Percentiles rank a stretch among this genome's conserved stretches.
Evolutionary conservation across 495 filamentous ascomycete genomes (phyloP).

Genomic region (Penicillium macrosclerotiorum): DNA sequence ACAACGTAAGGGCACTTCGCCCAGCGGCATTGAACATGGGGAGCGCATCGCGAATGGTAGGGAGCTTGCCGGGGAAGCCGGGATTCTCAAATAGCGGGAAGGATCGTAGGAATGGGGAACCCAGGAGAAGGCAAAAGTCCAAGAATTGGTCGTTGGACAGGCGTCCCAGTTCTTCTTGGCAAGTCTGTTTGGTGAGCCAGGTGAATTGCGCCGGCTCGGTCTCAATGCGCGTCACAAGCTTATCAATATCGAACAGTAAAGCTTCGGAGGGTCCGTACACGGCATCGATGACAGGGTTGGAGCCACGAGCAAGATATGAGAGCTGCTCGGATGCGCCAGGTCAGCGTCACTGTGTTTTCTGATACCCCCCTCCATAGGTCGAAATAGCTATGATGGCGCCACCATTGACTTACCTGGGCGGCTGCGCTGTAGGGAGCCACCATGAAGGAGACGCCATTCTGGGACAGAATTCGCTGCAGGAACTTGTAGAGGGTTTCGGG

Average conservation of each 20-base stretch:
- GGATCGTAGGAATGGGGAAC: constrained; percentile 71
- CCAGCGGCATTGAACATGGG: constrained; percentile 68
- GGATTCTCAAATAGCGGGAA: constrained; percentile 73
- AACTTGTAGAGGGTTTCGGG: constrained; percentile 64
- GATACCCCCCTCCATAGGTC: background rate
- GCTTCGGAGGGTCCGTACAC: constrained; percentile 85
- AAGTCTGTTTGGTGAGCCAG: constrained; percentile 68
- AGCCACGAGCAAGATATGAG: constrained; percentile 71
- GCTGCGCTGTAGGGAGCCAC: constrained; percentile 89
- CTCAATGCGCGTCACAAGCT: constrained; percentile 77
- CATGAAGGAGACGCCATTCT: constrained; percentile 70
- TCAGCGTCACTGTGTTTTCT: constrained; percentile 6
- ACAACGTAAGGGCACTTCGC: constrained; percentile 59
- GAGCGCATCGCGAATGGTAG: constrained; percentile 64
- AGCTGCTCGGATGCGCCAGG: constrained; percentile 51
- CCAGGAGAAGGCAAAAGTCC: constrained; percentile 80
- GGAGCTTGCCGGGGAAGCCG: constrained; percentile 37
- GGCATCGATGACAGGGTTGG: constrained; percentile 67
- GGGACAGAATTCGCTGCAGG: constrained; percentile 69
- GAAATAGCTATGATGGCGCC: background rate
- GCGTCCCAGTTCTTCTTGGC: constrained; percentile 66
- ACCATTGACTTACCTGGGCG: constrained; percentile 67
- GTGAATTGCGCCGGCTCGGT: constrained; percentile 62
- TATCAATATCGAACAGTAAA: constrained; percentile 81
- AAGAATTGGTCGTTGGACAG: constrained; percentile 72